Evolutionary conservation across 805 yeast genomes (phyloP).

Genomic region (Zygosaccharomyces pseudorouxii): DNA sequence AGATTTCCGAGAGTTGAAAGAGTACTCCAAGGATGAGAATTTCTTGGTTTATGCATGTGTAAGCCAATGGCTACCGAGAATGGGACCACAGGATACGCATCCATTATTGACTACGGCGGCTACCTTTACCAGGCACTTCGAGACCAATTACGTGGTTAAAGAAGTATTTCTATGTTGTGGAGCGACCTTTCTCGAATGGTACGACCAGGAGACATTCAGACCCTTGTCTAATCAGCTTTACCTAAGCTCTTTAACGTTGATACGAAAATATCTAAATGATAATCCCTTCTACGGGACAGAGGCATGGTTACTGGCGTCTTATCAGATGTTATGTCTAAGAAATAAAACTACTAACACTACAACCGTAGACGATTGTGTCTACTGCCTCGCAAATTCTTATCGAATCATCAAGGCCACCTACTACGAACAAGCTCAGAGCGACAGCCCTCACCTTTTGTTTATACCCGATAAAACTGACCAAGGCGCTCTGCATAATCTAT

Average conservation of each 20-base stretch:
- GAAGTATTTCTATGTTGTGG: conserved; percentile 42
- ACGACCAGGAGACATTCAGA: conserved; percentile 26
- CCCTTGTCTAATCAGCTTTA: conserved; percentile 25
- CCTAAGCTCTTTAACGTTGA: conserved; percentile 21
- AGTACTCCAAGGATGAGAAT: conserved; percentile 12
- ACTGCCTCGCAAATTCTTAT: conserved; percentile 36
- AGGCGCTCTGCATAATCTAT: conserved; percentile 10
- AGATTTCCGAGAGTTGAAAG: neutral
- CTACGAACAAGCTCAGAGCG: conserved; percentile 1
- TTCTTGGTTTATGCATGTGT: conserved; percentile 36
- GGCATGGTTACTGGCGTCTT: conserved; percentile 40
- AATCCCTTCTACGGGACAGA: conserved; percentile 32
- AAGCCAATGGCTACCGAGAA: conserved; percentile 39
- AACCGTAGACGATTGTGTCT: conserved; percentile 29
- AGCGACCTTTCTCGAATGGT: conserved; percentile 37
- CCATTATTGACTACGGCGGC: conserved; percentile 39
- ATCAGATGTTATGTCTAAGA: conserved; percentile 39
- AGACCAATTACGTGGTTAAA: conserved; percentile 30
- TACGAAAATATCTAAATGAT: conserved; percentile 22
- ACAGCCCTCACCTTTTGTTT: neutral
- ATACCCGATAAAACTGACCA: neutral
- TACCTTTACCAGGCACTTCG: conserved; percentile 38
- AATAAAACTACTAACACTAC: conserved; percentile 33
- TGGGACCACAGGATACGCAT: conserved; percentile 42
- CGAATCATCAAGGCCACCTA: conserved; percentile 34